These are phyloP conservation scores for Pelargonium nanum DNA, from an alignment of 345 rosid species.

Conservation along the genomic window DNA sequence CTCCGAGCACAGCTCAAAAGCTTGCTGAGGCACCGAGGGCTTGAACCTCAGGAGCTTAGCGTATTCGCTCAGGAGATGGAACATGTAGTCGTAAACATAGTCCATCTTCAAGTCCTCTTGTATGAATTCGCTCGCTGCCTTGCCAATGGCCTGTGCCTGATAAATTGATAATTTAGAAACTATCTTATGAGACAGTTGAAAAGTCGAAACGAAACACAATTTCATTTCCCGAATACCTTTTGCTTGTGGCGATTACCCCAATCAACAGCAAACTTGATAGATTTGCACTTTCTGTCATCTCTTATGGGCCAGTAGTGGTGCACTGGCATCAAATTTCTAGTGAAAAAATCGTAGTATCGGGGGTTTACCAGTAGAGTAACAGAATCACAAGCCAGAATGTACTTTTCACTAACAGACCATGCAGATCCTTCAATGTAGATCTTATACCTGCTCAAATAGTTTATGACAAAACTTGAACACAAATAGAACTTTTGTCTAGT, in stretches of 20 bases:
- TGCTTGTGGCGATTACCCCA: conserved; percentile 61
- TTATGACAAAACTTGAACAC: too few species aligned
- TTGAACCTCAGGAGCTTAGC: conserved; percentile 51
- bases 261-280: conserved; percentile 57
- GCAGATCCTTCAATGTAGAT: conserved; percentile 78
- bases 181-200: not conserved
- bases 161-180: not conserved
- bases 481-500: too few species aligned
- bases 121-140: conserved; percentile 39
- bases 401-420: conserved; percentile 83
- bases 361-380: conserved; percentile 51
- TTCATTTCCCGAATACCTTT: conserved; percentile 28
- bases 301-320: conserved; percentile 69
- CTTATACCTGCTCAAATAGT: conserved; percentile 39
- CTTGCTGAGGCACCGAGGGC: conserved; percentile 39
- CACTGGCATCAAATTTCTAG: conserved; percentile 50
- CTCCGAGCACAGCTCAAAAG: conserved; percentile 44
- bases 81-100: conserved; percentile 72
- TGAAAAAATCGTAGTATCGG: conserved; percentile 56
- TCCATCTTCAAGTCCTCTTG: conserved; percentile 52
- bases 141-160: conserved; percentile 62
- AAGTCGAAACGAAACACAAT: not conserved
- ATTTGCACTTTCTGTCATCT: conserved; percentile 53
- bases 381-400: conserved; percentile 78
- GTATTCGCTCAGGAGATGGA: conserved; percentile 57